Evolutionary conservation across 495 filamentous ascomycete genomes (phyloP), one percentile per base, ranked within the genome.

Genomic region (Darksidea phi): DNA sequence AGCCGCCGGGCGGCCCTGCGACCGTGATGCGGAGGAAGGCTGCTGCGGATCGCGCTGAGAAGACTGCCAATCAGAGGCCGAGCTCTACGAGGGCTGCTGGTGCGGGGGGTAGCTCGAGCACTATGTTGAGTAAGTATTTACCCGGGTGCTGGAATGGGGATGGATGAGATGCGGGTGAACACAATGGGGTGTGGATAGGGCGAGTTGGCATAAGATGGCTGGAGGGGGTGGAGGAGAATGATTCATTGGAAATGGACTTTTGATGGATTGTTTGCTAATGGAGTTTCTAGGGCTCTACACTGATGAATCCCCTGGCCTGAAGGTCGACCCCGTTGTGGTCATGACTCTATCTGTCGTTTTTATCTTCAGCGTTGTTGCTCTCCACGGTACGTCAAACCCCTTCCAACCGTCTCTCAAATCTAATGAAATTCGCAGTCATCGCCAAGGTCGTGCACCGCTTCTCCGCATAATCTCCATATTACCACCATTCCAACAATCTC

Each of bases 241-340:
- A 51, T 20, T 21, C 6, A 57, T 11, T n/a, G n/a, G n/a, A n/a
- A n/a, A n/a, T n/a, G n/a, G n/a, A n/a, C n/a, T n/a, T n/a, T n/a
- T n/a, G n/a, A n/a, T n/a, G n/a, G n/a, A 59, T 25, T 43, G 25
- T 1, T 45, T 56, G 64, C 70, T 69, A 53, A 73, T 63, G 11
- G 3, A 6, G 32, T 41, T 17, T 48, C 61, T 63, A 88, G 85
- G 79, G 76, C 88, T 98, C n/a, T 98, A 98, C 83, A 98, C 94
- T 38, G 94, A 98, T 71, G 94, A 98, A 81, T 90, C 86, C 63
- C 93, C 95, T 57, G 94, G 94, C 60, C 77, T 98, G 64, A 93
- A 96, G 75, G 94, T 98, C 58, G 94, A 98, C 72, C 94, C 94
- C 18, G 92, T 98, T 37, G 91, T 98, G 51, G 94, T 98, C 46